These are phyloP conservation scores for Schizonepeta tenuifolia DNA, from an alignment of 257 asterid genomes.

Conservation along the genomic window DNA sequence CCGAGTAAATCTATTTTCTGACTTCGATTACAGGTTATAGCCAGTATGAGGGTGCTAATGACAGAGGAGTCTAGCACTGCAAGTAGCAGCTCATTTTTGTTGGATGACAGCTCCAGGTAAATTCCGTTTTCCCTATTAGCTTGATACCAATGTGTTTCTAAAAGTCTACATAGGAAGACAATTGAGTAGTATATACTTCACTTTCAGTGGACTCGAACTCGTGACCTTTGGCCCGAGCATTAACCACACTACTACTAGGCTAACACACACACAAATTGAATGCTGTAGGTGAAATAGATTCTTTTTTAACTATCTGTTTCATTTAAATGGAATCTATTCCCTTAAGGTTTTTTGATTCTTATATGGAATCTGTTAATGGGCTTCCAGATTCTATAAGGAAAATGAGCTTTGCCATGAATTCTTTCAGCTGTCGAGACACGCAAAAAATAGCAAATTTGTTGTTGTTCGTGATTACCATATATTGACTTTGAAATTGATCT, in stretches of 20 bases:
- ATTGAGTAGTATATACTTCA: not conserved
- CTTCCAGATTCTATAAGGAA: not conserved
- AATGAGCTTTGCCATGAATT: not conserved
- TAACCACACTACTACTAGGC: too few relatives aligned
- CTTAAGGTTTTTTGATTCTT: not conserved
- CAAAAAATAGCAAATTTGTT: not conserved
- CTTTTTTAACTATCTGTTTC: not conserved
- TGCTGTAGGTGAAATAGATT: not conserved
- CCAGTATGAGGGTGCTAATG: constrained; percentile 97
- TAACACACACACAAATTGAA: too few relatives aligned
- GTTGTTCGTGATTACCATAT: not conserved
- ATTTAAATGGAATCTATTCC: not conserved
- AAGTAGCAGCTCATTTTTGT: constrained; percentile 75
- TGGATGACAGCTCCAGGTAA: constrained; percentile 97
- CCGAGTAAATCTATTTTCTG: constrained; percentile 11
- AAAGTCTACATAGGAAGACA: not conserved
- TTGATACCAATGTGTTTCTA: not conserved
- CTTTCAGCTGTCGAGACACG: not conserved
- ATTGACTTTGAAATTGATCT: not conserved
- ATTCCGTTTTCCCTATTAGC: not conserved
- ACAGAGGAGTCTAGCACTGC: constrained; percentile 92
- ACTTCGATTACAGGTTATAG: constrained; percentile 65
- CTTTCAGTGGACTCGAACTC: too few relatives aligned
- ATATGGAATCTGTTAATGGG: not conserved
- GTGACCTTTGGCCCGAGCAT: too few relatives aligned